Evolutionary conservation across 495 filamentous ascomycete genomes (phyloP), one percentile per base, ranked within the genome.

Genomic region (Rhypophila decipiens): DNA sequence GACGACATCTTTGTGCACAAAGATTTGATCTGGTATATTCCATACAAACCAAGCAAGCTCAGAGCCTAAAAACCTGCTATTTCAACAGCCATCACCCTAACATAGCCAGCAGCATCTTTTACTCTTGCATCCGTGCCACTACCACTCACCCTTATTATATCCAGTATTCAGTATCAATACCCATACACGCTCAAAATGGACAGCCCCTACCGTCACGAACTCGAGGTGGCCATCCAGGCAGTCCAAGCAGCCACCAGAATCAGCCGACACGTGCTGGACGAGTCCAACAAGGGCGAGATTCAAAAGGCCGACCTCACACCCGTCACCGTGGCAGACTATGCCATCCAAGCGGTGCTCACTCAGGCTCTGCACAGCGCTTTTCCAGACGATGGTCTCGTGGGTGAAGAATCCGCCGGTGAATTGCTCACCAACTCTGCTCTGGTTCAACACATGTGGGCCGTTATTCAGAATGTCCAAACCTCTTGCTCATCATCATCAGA

Each of bases 281-380:
- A 55, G 21, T 42, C 39, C 19, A 49, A 60, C 43, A 55, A 40
- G 31, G 46, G 52, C 22, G 24, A 29, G 35, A 31, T 61, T 18
- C 60, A 64, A 39, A 86, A 86, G 55, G 70, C 67, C 45, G 81
- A 86, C 52, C 61, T 70, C 7, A 77, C 71, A 21, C 79, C 80
- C 5, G 81, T 85, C 22, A 85, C 82, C 2, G 71, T 84, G n/a
- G 80, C 78, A 56, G 82, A 86, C 52, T 84, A 84, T 53, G 81
- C 77, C 44, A 76, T 82, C 34, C 82, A 86, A 58, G 77, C 80
- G 17, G 64, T 84, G 3, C 72, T 86, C 20, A 77, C 81, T 38
- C 66, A 67, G 27, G 76, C 76, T 0, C 59, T 86, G 24, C 67
- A 73, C 48, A 41, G 60, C 37, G 62, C 61, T 35, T 85, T 84